These are phyloP conservation scores for Penicillium fimorum DNA, from an alignment of 495 filamentous ascomycete species.

Conservation along the genomic window DNA sequence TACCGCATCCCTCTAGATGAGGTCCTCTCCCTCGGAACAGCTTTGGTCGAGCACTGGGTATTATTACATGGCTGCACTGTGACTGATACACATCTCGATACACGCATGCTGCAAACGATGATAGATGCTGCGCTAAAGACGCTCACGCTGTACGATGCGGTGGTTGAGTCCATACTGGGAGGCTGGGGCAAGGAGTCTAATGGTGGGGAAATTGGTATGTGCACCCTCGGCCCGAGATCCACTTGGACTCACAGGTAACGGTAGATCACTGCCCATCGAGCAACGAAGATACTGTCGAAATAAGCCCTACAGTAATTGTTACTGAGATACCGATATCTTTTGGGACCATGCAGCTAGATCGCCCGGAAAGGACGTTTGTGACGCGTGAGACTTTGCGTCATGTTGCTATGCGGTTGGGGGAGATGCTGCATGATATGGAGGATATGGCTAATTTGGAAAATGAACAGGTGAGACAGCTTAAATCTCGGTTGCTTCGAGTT, in stretches of 20 bases:
- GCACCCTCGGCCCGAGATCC: not conserved
- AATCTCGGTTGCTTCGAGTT: not conserved
- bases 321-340: not conserved
- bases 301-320: not conserved
- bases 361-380: not conserved
- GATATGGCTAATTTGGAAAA: not conserved
- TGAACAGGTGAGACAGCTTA: not conserved
- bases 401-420: not conserved
- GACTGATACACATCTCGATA: not conserved
- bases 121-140: not conserved
- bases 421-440: conserved; percentile 3
- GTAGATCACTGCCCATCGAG: too few relatives aligned
- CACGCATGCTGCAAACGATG: not conserved
- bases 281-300: not conserved
- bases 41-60: conserved; percentile 1
- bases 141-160: not conserved
- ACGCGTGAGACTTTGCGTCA: not conserved
- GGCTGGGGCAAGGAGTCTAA: not conserved
- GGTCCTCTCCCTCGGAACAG: not conserved
- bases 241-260: not conserved
- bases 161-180: not conserved
- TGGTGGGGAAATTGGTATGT: not conserved
- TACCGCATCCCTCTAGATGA: not conserved
- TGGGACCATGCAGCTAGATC: not conserved
- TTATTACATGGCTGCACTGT: not conserved